Conservation (phyloP, 495 filamentous ascomycete species). For the Poronia punctata region DNA sequence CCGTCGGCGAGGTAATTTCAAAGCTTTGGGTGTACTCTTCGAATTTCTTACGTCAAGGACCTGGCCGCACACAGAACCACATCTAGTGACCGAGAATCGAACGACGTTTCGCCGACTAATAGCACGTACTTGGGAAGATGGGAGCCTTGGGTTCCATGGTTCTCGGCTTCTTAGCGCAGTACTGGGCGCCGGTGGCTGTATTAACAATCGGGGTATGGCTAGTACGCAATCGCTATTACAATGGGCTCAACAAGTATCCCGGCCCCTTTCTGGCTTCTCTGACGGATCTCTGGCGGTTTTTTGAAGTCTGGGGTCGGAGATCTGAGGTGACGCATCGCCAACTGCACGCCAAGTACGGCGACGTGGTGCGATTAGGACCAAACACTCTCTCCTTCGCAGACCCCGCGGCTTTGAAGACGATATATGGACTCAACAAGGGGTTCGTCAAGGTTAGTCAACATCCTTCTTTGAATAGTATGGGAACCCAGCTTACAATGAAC, state of each 20-base stretch:
- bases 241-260: slow-evolving; percentile 57
- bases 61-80: background rate
- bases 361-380: slow-evolving; percentile 64
- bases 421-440: slow-evolving; percentile 80
- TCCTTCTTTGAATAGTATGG: background rate
- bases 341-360: slow-evolving; percentile 64
- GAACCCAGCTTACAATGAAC: slow-evolving; percentile 14
- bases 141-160: slow-evolving; percentile 18
- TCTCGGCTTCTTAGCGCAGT: slow-evolving; percentile 31
- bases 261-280: slow-evolving; percentile 61
- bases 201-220: slow-evolving; percentile 34
- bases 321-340: slow-evolving; percentile 59
- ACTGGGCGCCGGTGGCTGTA: slow-evolving; percentile 41
- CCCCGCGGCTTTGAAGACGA: slow-evolving; percentile 59
- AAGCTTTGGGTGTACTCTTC: no score
- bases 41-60: slow-evolving; percentile 1
- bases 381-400: slow-evolving; percentile 60
- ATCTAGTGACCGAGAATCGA: background rate
- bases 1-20: no score
- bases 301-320: slow-evolving; percentile 53
- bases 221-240: slow-evolving; percentile 50
- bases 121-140: slow-evolving; percentile 10
- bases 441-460: slow-evolving; percentile 56
- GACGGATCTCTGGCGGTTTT: slow-evolving; percentile 64
- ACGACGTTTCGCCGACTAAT: no score